Base-by-base conservation (phyloP, 1,284 basidiomycete species). In the Vanrija sp. region DNA sequence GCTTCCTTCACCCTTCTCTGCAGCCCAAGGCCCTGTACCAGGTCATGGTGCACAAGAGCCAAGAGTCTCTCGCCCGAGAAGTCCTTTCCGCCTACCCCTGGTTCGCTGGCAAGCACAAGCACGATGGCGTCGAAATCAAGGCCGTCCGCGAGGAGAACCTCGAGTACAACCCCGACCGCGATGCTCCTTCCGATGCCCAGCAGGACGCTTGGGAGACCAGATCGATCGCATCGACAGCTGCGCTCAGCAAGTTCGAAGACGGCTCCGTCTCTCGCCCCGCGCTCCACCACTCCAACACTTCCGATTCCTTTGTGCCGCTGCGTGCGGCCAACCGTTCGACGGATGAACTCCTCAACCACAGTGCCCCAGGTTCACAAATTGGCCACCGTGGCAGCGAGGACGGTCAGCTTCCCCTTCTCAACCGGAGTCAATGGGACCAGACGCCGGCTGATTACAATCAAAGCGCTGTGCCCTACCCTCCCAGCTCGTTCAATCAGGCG, bases 1-100 rank as follows among this genome's bases (percentile, higher is more conserved):
- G 79, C 34, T 81, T 81, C 74, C 68, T 80, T 19, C 79, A 81
- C 62, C 79, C 80, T 1, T 75, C 80, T 10, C 65, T 81, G 12
- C 74, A 75, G 50, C 68, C 62, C 18, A 68, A 75, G 64, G 71
- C 73, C 61, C 54, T 78, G 26, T 78, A 66, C 60, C 72, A 73
- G 4, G 62, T 78, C 52, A 76, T 77, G 75, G 76, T 78, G 8
- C 77, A 78, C 67, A 76, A 77, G 63, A 62, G 59, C 42, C 76
- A 78, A 54, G 76, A 78, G 53, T 43, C 47, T 3, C 60, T 74
- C 10, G 72, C 76, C 0, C 59, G 72, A 40, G 65, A 76, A 16
- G 65, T 78, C 1, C 58, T 78, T 16, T 66, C 67, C 40, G 67
- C 61, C 19, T 78, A 76, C 55, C 71, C 76, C 3, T 76, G 74